Percentiles rank a stretch among this genome's conserved stretches.
Evolutionary conservation across 768 basidiomycete genomes (phyloP).

Genomic region (Cystofilobasidium bisporidii): DNA sequence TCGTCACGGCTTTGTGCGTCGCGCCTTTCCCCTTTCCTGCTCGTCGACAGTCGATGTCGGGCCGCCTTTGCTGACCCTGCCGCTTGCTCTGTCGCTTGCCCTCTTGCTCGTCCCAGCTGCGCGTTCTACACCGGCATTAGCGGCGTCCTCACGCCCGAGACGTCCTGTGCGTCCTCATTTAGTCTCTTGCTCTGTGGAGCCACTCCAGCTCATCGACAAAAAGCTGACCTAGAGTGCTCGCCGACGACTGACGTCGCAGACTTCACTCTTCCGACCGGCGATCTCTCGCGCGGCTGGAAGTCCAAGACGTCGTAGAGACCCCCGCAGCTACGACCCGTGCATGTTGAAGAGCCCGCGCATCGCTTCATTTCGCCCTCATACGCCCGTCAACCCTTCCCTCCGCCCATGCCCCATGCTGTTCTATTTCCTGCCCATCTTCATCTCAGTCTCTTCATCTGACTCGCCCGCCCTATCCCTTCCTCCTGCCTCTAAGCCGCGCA

Average conservation of each 20-base stretch:
- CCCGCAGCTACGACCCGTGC: no score
- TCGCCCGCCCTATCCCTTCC: no score
- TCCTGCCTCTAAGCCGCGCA: no score
- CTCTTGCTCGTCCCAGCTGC: conserved; percentile 20
- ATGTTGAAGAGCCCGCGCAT: no score
- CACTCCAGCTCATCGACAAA: no score
- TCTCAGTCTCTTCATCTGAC: no score
- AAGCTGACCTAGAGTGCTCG: no score
- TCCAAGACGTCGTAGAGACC: background rate
- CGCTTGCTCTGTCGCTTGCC: background rate
- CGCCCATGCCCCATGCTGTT: no score
- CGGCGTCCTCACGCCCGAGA: conserved; percentile 17
- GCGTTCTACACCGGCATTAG: conserved; percentile 25
- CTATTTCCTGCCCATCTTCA: no score
- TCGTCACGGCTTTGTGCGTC: conserved; percentile 4
- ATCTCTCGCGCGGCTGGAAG: conserved; percentile 12
- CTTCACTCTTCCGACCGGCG: conserved; percentile 19
- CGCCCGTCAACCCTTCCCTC: no score
- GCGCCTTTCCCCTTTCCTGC: background rate
- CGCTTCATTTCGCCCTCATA: no score
- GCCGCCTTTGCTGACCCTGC: background rate
- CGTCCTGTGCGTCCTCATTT: background rate
- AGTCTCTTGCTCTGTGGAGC: no score
- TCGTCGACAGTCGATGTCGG: background rate
- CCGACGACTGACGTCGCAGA: background rate